Evolutionary conservation across 768 basidiomycete genomes (phyloP), one percentile per base, ranked within the genome.

Genomic region (Lactarius vividus): DNA sequence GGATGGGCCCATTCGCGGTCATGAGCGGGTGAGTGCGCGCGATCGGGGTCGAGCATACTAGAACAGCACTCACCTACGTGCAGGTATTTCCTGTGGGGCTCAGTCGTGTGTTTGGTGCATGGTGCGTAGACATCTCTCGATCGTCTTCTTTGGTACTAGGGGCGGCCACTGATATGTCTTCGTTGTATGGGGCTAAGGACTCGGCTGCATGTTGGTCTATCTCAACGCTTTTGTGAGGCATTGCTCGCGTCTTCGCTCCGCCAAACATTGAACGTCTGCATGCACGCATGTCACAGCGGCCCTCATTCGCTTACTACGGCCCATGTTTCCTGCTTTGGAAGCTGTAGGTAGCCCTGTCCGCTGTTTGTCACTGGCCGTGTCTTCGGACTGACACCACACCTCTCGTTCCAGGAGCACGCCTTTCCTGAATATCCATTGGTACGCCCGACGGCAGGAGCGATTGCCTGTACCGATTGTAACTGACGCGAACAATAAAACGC

Each of bases 381-480:
- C 7, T 55, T 52, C n/a, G 20, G 57, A 26, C 49, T 52, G 49
- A 52, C 49, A 26, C 6, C 13, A 15, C 26, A 26, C 2, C 49
- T 15, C 5, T 26, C 0, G 40, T 39, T 53, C 20, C 66, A 88
- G 86, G 77, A 90, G 88, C 78, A 96, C 94, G 0, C 84, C 94
- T 64, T 94, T 96, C 77, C 79, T 96, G 68, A 91, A 96, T 71
- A 85, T 91, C 62, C 92, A 95, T 68, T 94, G 92, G 92, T 93
- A 70, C 66, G 79, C 49, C n/a, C 8, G 23, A 26, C 49, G 5
- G 23, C 49, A 52, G 74, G 60, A 60, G 65, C 16, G 26, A 66
- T 68, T 33, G 54, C 29, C 20, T 15, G 44, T 10, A n/a, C 11
- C 4, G 16, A 58, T 53, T 46, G 11, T 8, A 3, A 40, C 54